phyloP scores from a whole-genome alignment of 306 rosid species.

The Abrus pulchellus region DNA sequence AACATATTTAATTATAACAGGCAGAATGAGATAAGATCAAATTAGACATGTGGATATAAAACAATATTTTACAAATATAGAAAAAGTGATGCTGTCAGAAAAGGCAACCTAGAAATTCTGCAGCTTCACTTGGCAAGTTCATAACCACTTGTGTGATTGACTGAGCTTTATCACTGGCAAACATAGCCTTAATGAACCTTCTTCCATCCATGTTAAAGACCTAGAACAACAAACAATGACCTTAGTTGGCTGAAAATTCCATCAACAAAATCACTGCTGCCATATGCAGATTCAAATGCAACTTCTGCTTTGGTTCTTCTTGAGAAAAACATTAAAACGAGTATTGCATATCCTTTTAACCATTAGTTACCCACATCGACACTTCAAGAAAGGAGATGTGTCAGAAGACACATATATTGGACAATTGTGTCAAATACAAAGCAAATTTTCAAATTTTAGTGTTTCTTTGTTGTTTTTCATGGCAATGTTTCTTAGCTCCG shows the following conservation, averaged over 20 bases:
- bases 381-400: constrained; percentile 8
- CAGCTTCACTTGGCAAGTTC: constrained; percentile 96
- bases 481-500: constrained; percentile 7
- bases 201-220: constrained; percentile 97
- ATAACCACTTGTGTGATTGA: constrained; percentile 90
- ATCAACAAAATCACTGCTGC: constrained; percentile 30
- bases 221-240: constrained; percentile 56
- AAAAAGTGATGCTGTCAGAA: constrained; percentile 22
- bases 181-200: constrained; percentile 88
- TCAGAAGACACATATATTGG: neutral
- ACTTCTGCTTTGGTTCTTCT: constrained; percentile 41
- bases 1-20: constrained; percentile 11
- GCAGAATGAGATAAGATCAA: constrained; percentile 28
- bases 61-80: constrained; percentile 10
- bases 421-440: neutral
- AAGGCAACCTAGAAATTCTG: constrained; percentile 81
- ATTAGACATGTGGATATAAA: constrained; percentile 19
- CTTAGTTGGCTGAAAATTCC: constrained; percentile 36
- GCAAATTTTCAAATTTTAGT: constrained; percentile 3
- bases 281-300: constrained; percentile 44
- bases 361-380: constrained; percentile 11
- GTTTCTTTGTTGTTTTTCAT: neutral
- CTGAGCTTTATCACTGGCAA: constrained; percentile 76
- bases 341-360: constrained; percentile 12
- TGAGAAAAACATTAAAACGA: constrained; percentile 23